Percentiles rank a stretch among this genome's conserved stretches.
Conservation (phyloP, 192 early-diverging fungal species). For the Coemansia sp. region DNA sequence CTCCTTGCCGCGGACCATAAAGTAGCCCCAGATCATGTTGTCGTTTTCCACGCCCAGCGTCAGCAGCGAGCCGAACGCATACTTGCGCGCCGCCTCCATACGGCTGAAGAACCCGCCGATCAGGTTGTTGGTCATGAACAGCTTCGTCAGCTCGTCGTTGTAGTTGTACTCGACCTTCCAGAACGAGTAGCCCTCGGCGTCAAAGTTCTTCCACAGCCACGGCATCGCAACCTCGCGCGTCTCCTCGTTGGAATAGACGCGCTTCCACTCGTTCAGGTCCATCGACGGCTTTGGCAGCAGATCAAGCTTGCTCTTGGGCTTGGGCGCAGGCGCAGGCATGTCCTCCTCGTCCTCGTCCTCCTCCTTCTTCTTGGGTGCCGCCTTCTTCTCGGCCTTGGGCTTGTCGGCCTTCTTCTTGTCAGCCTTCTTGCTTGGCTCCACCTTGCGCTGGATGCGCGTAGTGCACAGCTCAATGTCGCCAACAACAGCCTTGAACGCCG, state of each 20-base stretch:
- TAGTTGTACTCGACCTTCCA: conserved; percentile 95
- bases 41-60: conserved; percentile 81
- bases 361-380: conserved; percentile 50
- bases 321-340: conserved; percentile 69
- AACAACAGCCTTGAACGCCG: conserved; percentile 79
- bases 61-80: conserved; percentile 86
- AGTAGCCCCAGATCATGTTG: conserved; percentile 93
- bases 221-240: conserved; percentile 80
- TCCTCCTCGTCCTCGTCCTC: conserved; percentile 59
- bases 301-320: conserved; percentile 90
- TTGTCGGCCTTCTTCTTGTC: too few relatives aligned
- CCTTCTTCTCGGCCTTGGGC: conserved; percentile 71
- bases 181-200: conserved; percentile 86
- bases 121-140: conserved; percentile 94
- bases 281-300: conserved; percentile 80
- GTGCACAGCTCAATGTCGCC: too few relatives aligned
- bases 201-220: conserved; percentile 94
- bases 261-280: conserved; percentile 92
- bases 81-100: conserved; percentile 90
- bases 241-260: conserved; percentile 96
- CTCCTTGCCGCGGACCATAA: conserved; percentile 86
- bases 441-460: too few relatives aligned
- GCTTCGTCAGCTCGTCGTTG: conserved; percentile 84
- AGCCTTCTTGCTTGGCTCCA: too few relatives aligned
- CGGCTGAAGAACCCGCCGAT: conserved; percentile 92